phyloP scores from a whole-genome alignment of 1,284 basidiomycete species.

The Coriolopsis trogii region DNA sequence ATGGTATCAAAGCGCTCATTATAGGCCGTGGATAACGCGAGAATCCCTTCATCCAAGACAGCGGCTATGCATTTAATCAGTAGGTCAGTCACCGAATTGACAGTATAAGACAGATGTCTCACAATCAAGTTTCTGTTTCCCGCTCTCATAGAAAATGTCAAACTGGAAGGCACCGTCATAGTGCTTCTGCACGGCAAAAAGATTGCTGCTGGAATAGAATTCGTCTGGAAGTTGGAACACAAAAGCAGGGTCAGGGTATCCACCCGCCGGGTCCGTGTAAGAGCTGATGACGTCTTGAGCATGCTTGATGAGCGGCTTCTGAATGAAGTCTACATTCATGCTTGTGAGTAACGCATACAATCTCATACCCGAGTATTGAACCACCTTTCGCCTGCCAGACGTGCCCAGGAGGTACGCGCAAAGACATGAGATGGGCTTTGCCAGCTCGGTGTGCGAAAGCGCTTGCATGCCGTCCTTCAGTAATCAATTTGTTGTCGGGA shows the following conservation, averaged over 20 bases:
- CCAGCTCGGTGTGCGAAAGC: slow-evolving; percentile 67
- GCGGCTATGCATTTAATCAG: slow-evolving; percentile 43
- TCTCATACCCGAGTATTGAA: too few relatives aligned
- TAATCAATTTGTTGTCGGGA: slow-evolving; percentile 58
- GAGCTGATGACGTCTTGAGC: slow-evolving; percentile 58
- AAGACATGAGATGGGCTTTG: slow-evolving; percentile 75
- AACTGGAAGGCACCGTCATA: slow-evolving; percentile 86
- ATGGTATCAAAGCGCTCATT: slow-evolving; percentile 65
- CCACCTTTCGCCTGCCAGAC: slow-evolving; percentile 89
- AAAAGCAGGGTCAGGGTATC: slow-evolving; percentile 79
- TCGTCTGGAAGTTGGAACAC: slow-evolving; percentile 79
- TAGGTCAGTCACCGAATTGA: neutral
- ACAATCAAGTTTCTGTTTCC: slow-evolving; percentile 64
- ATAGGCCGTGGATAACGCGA: slow-evolving; percentile 65
- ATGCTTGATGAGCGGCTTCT: slow-evolving; percentile 61
- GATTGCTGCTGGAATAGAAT: slow-evolving; percentile 70
- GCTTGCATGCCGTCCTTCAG: slow-evolving; percentile 55
- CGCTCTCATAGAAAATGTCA: slow-evolving; percentile 85
- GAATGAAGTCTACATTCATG: slow-evolving; percentile 58
- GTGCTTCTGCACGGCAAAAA: slow-evolving; percentile 85
- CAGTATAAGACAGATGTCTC: slow-evolving; percentile 28
- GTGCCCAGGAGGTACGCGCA: slow-evolving; percentile 61
- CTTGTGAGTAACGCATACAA: neutral
- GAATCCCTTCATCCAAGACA: slow-evolving; percentile 68
- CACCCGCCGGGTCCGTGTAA: slow-evolving; percentile 53